phyloP scores from a whole-genome alignment of 805 yeast species.

The Ogataea philodendri region DNA sequence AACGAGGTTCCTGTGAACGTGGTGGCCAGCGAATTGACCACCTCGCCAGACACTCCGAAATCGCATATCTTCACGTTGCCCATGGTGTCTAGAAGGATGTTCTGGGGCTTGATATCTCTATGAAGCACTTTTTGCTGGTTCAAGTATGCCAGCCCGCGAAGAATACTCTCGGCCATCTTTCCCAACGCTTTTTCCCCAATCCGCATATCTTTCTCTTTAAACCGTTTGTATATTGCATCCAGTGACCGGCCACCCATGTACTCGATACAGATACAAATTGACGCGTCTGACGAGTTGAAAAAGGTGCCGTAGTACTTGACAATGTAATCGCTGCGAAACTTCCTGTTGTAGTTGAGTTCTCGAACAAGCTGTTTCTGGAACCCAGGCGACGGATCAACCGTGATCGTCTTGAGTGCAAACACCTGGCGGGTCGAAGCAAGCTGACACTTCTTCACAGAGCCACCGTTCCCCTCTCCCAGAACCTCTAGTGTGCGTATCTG shows the following conservation, averaged over 20 bases:
- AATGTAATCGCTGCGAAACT: conserved; percentile 78
- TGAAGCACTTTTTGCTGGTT: conserved; percentile 89
- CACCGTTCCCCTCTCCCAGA: conserved; percentile 95
- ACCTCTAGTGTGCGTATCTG: conserved; percentile 66
- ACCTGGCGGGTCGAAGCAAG: conserved; percentile 53
- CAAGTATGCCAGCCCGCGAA: conserved; percentile 80
- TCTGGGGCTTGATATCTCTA: conserved; percentile 95
- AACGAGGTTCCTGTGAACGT: conserved; percentile 97
- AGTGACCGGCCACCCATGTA: conserved; percentile 91
- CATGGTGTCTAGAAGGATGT: conserved; percentile 66
- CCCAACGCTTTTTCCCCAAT: conserved; percentile 93
- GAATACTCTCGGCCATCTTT: conserved; percentile 80
- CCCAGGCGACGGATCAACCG: conserved; percentile 78
- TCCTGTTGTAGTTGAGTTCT: conserved; percentile 83
- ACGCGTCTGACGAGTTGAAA: conserved; percentile 67
- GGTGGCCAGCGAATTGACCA: conserved; percentile 90
- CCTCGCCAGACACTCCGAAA: conserved; percentile 97
- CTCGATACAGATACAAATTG: conserved; percentile 95
- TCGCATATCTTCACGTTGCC: conserved; percentile 94
- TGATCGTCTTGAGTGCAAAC: conserved; percentile 80
- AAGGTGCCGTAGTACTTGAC: conserved; percentile 94
- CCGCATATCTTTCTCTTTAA: conserved; percentile 72
- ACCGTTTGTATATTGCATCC: conserved; percentile 84
- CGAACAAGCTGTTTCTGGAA: conserved; percentile 86
- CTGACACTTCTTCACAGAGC: conserved; percentile 78